Percentiles rank a stretch among this genome's conserved stretches.
These are phyloP conservation scores for Zymoseptoria ardabiliae DNA, from an alignment of 2,329 filamentous ascomycete species.

Conservation along the genomic window DNA sequence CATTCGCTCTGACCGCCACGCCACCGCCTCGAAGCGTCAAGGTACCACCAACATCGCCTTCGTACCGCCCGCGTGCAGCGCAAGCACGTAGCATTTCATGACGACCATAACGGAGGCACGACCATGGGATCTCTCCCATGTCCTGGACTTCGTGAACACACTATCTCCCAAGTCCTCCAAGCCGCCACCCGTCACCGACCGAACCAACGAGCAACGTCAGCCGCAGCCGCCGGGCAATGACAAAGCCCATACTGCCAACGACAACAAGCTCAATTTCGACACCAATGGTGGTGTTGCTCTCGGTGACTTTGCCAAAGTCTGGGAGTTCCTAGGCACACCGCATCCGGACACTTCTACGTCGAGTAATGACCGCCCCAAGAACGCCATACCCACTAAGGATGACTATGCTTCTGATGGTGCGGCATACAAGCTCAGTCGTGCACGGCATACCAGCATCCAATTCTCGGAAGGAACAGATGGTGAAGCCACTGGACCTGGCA, in stretches of 20 bases:
- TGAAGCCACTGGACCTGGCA: constrained; percentile 5
- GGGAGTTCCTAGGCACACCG: constrained; percentile 36
- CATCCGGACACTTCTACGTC: neutral
- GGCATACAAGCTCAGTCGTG: constrained; percentile 19
- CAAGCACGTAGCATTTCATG: constrained; percentile 21
- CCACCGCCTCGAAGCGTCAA: neutral
- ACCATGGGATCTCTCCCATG: constrained; percentile 42
- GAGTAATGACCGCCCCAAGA: neutral
- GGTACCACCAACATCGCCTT: neutral
- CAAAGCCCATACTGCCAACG: neutral
- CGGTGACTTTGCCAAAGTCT: constrained; percentile 43
- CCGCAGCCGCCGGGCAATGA: neutral
- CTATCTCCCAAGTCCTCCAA: constrained; percentile 11
- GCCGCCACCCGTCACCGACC: constrained; percentile 1
- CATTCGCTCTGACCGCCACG: neutral
- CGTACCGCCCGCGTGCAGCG: constrained; percentile 5
- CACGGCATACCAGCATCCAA: constrained; percentile 1
- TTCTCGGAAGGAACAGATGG: constrained; percentile 18
- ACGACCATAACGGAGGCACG: constrained; percentile 28
- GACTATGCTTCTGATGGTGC: constrained; percentile 41
- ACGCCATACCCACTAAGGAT: constrained; percentile 18
- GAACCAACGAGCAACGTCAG: neutral
- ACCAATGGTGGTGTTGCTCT: constrained; percentile 20
- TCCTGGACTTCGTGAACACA: constrained; percentile 35
- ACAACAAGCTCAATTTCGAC: constrained; percentile 7